Evolutionary conservation across 306 rosid genomes (phyloP).

Genomic region (Crataegus laevigata): DNA sequence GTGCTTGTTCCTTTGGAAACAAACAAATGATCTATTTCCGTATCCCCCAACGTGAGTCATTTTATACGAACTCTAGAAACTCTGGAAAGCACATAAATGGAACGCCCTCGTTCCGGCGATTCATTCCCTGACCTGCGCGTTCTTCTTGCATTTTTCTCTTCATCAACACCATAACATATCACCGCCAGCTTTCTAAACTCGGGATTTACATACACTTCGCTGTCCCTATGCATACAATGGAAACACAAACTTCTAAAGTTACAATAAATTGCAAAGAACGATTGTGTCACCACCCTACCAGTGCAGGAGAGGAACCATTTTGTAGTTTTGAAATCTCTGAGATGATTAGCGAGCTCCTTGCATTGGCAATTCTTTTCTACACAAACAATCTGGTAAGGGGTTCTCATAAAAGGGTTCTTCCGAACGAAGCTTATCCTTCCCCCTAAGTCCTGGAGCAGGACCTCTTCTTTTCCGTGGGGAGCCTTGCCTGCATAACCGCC

Average conservation of each 20-base stretch:
- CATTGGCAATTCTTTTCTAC: slow-evolving; percentile 38
- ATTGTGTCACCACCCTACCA: neutral
- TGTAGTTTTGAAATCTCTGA: slow-evolving; percentile 2
- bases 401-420: slow-evolving; percentile 88
- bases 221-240: neutral
- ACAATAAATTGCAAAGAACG: slow-evolving; percentile 5
- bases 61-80: slow-evolving; percentile 12
- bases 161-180: slow-evolving; percentile 13
- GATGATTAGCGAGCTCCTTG: slow-evolving; percentile 21
- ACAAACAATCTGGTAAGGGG: slow-evolving; percentile 83
- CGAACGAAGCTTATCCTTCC: slow-evolving; percentile 77
- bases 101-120: slow-evolving; percentile 1
- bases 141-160: slow-evolving; percentile 6
- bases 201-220: slow-evolving; percentile 21
- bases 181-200: slow-evolving; percentile 3
- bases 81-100: slow-evolving; percentile 15
- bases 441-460: slow-evolving; percentile 77
- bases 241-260: slow-evolving; percentile 9
- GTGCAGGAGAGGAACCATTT: neutral
- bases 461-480: slow-evolving; percentile 84
- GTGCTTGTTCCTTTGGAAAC: neutral
- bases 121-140: slow-evolving; percentile 1
- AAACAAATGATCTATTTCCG: neutral
- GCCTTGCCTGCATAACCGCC: slow-evolving; percentile 55
- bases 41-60: neutral